Base-by-base conservation (phyloP, 106 monocot species). In the Dactylorhiza incarnata region DNA sequence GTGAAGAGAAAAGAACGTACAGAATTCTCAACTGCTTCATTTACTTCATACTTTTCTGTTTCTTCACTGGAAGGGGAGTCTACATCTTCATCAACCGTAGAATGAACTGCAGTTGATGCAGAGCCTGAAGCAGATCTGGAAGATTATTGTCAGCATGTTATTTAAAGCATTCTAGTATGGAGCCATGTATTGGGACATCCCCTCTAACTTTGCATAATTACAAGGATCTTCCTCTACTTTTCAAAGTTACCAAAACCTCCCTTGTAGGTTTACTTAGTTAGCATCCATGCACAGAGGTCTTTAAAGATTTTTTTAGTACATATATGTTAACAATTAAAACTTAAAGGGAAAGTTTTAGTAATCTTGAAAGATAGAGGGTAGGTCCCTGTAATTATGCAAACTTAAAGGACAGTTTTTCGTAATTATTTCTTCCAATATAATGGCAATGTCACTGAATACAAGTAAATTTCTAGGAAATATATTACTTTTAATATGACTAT, bases 61-160 rank as follows among this genome's bases (percentile, higher is more conserved):
- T 93, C 96, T 81, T 91, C 91, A 72, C 89, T 91, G 53, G 93
- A 89, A 70, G 85, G 85, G 45, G 91, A 90, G 9, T 91, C 84
- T 25, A 87, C 89, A 24, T 82, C 88, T 81, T 92, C 89, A 54
- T 82, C 87, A n/a, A 80, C 82, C 48, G 80, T 77, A 76, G 83
- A 81, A 49, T 68, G 84, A 72, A 81, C 75, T 45, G 84, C 51
- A 72, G 84, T 84, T 47, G 88, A 86, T 78, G 86, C 78, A 52
- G 86, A 83, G 11, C 73, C 83, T 75, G 89, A 82, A 72, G 83
- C 73, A 48, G 89, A 81, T 84, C 85, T 89, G 83, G 9, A 77
- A 67, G 19, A 70, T 50, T 53, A 82, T 67, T 53, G 52, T 22
- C 1, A 49, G 22, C 47, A 23, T 22, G 23, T 23, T 13, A 22